Percentiles rank a stretch among this genome's conserved stretches.
Conservation (phyloP, 495 filamentous ascomycete species). For the Aspergillus coremiiformis region DNA sequence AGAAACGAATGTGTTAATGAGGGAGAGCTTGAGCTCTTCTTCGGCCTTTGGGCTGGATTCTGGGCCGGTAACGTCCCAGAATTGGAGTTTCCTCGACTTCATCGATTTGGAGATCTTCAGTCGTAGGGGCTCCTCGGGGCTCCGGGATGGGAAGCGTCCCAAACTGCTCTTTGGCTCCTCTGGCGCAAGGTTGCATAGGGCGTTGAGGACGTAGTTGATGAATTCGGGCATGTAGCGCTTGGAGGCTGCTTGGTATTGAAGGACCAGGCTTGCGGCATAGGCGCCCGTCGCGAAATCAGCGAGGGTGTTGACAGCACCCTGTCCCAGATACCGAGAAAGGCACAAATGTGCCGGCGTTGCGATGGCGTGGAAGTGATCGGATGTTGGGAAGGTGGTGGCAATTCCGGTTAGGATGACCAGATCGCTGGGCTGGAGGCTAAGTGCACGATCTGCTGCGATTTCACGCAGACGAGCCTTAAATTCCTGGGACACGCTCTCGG, state of each 20-base stretch:
- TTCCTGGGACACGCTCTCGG: slow-evolving; percentile 63
- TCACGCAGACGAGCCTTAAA: slow-evolving; percentile 67
- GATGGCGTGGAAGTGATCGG: slow-evolving; percentile 92
- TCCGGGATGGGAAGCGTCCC: slow-evolving; percentile 56
- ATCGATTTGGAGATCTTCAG: slow-evolving; percentile 25
- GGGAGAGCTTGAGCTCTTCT: slow-evolving; percentile 49
- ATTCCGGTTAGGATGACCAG: slow-evolving; percentile 75
- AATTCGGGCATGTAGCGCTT: slow-evolving; percentile 85
- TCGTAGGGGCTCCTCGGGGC: slow-evolving; percentile 47
- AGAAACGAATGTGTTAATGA: slow-evolving; percentile 48
- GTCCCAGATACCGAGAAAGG: slow-evolving; percentile 74
- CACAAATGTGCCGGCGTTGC: slow-evolving; percentile 78
- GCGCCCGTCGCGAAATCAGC: slow-evolving; percentile 63
- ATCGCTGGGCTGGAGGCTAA: slow-evolving; percentile 62
- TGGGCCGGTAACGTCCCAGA: slow-evolving; percentile 46
- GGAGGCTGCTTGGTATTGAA: slow-evolving; percentile 73
- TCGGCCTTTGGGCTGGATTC: slow-evolving; percentile 19
- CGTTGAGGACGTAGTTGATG: slow-evolving; percentile 71
- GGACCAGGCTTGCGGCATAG: slow-evolving; percentile 66
- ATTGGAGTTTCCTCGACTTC: slow-evolving; percentile 29
- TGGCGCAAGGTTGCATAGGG: slow-evolving; percentile 61
- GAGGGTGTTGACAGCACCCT: slow-evolving; percentile 57
- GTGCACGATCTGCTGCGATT: slow-evolving; percentile 52
- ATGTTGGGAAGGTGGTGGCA: slow-evolving; percentile 81
- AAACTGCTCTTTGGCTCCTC: slow-evolving; percentile 33